Percentiles rank a stretch among this genome's conserved stretches.
These are phyloP conservation scores for Xylaria palmicola DNA, from an alignment of 495 filamentous ascomycete species.

Conservation along the genomic window DNA sequence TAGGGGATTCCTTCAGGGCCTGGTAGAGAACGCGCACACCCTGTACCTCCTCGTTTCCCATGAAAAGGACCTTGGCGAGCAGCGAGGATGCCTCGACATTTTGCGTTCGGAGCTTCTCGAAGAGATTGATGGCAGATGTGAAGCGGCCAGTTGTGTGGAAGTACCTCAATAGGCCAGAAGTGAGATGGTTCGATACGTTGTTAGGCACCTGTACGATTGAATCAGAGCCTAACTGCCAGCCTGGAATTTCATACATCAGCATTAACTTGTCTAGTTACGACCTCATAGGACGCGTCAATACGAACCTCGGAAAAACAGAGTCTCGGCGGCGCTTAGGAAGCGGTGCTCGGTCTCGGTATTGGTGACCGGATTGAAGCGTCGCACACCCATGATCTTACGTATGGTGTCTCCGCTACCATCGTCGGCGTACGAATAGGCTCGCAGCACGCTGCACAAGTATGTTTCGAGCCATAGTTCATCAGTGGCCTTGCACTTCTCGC, in stretches of 20 bases:
- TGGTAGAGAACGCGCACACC: slow-evolving; percentile 86
- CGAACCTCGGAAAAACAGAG: slow-evolving; percentile 88
- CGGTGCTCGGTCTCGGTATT: slow-evolving; percentile 96
- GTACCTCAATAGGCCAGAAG: slow-evolving; percentile 88
- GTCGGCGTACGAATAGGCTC: slow-evolving; percentile 95
- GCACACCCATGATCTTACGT: slow-evolving; percentile 87
- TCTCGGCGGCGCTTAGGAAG: slow-evolving; percentile 92
- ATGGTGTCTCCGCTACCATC: slow-evolving; percentile 89
- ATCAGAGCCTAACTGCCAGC: slow-evolving; percentile 94
- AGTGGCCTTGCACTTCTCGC: slow-evolving; percentile 86
- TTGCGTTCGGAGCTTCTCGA: slow-evolving; percentile 87
- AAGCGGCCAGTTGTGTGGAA: slow-evolving; percentile 95
- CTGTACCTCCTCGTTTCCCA: slow-evolving; percentile 94
- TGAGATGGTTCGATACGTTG: slow-evolving; percentile 93
- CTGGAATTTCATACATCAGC: slow-evolving; percentile 42
- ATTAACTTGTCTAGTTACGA: neutral
- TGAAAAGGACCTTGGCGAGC: slow-evolving; percentile 81
- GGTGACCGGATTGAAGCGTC: slow-evolving; percentile 95
- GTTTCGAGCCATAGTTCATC: slow-evolving; percentile 97
- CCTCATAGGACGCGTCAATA: neutral
- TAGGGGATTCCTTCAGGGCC: slow-evolving; percentile 82
- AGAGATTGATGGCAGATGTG: slow-evolving; percentile 94
- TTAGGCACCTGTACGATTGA: slow-evolving; percentile 97
- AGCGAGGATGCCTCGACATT: slow-evolving; percentile 94
- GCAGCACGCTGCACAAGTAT: slow-evolving; percentile 87